Evolutionary conservation across 176 grass and related monocot species (phyloP).

Genomic region (Rhynchospora pubera): DNA sequence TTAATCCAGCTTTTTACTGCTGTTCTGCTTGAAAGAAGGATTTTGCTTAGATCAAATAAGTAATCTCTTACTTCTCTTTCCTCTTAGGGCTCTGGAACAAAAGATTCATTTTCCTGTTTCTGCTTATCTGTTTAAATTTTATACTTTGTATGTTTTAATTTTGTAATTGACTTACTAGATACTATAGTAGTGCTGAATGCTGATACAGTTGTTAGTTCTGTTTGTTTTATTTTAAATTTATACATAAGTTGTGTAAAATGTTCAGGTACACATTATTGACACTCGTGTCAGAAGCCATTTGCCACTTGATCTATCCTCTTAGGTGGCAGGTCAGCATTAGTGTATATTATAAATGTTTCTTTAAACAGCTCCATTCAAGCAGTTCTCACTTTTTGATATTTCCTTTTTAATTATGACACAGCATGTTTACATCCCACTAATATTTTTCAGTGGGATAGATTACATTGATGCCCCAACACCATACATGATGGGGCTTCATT

Average conservation of each 20-base stretch:
- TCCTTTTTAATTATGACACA: slow-evolving; percentile 41
- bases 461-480: slow-evolving; percentile 99
- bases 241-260: slow-evolving; percentile 26
- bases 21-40: slow-evolving; percentile 97
- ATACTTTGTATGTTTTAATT: slow-evolving; percentile 8
- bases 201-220: neutral
- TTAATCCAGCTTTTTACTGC: slow-evolving; percentile 96
- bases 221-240: slow-evolving; percentile 13
- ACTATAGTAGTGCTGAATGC: neutral
- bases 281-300: slow-evolving; percentile 96
- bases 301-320: slow-evolving; percentile 98
- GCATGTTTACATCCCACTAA: slow-evolving; percentile 99
- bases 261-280: slow-evolving; percentile 91
- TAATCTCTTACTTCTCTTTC: too few relatives aligned
- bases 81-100: too few relatives aligned
- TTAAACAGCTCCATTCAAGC: neutral
- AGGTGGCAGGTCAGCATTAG: slow-evolving; percentile 82
- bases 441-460: slow-evolving; percentile 99
- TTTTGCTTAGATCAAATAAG: slow-evolving; percentile 98
- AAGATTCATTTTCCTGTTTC: slow-evolving; percentile 31
- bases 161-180: neutral
- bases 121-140: slow-evolving; percentile 24
- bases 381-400: slow-evolving; percentile 16
- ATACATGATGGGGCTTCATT: slow-evolving; percentile 99
- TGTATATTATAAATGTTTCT: slow-evolving; percentile 19